These are phyloP conservation scores for Ogataea paraovalis DNA, from an alignment of 805 yeast genomes.

Conservation along the genomic window DNA sequence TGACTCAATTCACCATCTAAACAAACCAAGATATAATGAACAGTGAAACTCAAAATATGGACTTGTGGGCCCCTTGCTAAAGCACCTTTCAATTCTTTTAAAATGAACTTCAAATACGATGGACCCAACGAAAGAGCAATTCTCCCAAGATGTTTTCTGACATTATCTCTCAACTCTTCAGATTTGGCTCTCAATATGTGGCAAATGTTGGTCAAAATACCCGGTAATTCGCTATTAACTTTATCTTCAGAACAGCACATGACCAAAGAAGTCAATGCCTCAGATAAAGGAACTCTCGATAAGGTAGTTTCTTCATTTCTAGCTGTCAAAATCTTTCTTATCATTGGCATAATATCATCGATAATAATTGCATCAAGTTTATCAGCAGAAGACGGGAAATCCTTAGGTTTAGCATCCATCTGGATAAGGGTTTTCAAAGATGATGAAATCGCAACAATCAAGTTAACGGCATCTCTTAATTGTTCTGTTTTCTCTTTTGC, in stretches of 20 bases:
- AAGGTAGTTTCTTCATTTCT: slow-evolving; percentile 79
- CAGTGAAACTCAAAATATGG: slow-evolving; percentile 86
- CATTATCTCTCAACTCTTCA: slow-evolving; percentile 84
- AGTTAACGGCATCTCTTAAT: slow-evolving; percentile 53
- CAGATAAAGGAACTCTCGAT: slow-evolving; percentile 73
- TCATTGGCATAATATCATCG: slow-evolving; percentile 55
- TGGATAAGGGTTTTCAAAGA: slow-evolving; percentile 30
- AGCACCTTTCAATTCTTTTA: slow-evolving; percentile 75
- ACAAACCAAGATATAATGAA: slow-evolving; percentile 65
- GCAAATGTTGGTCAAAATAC: slow-evolving; percentile 79
- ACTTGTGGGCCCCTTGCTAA: slow-evolving; percentile 86
- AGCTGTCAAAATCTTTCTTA: slow-evolving; percentile 54
- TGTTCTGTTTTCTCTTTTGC: slow-evolving; percentile 33
- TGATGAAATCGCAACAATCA: slow-evolving; percentile 54
- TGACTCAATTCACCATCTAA: slow-evolving; percentile 41
- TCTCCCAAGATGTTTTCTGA: slow-evolving; percentile 68
- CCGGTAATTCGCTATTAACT: slow-evolving; percentile 64
- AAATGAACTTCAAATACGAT: slow-evolving; percentile 63
- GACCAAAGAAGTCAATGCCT: slow-evolving; percentile 68
- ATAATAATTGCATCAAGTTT: slow-evolving; percentile 46
- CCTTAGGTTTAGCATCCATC: slow-evolving; percentile 18
- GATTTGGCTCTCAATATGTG: slow-evolving; percentile 82
- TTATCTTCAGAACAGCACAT: slow-evolving; percentile 56
- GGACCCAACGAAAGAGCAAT: slow-evolving; percentile 69
- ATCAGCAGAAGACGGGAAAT: slow-evolving; percentile 33